Conservation (phyloP, 202 grass and related monocot species). For the Zoysia matrella region DNA sequence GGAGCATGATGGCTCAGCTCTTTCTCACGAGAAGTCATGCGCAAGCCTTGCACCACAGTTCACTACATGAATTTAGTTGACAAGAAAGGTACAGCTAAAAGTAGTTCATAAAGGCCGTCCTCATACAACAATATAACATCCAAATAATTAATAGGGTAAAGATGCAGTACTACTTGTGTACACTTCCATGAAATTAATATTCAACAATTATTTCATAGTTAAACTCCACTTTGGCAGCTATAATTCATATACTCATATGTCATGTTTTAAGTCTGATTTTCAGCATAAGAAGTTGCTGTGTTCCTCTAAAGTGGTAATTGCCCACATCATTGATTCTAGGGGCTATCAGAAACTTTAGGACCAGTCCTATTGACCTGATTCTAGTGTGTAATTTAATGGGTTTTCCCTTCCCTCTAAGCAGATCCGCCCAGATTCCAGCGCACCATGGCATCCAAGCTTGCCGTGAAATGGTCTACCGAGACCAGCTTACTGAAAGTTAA, state of each 20-base stretch:
- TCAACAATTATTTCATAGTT: background rate
- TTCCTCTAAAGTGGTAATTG: background rate
- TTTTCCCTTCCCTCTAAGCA: slow-evolving; percentile 23
- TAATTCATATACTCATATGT: background rate
- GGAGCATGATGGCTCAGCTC: background rate
- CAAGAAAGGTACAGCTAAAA: background rate
- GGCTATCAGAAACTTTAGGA: slow-evolving; percentile 2
- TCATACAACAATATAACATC: background rate
- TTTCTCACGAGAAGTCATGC: background rate
- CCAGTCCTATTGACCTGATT: background rate
- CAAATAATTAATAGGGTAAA: background rate
- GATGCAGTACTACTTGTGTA: background rate
- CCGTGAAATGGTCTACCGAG: slow-evolving; percentile 71
- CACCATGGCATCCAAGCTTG: slow-evolving; percentile 70
- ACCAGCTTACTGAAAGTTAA: slow-evolving; percentile 75
- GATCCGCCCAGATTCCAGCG: slow-evolving; percentile 65
- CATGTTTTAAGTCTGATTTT: background rate
- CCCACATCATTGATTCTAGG: background rate
- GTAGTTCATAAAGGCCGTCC: background rate
- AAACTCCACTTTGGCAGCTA: background rate
- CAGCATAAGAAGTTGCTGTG: background rate
- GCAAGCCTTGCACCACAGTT: background rate
- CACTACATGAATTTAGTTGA: slow-evolving; percentile 2
- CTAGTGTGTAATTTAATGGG: background rate
- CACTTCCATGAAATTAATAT: background rate